These are phyloP conservation scores for Sarocladium kiliense DNA, from an alignment of 2,329 filamentous ascomycete species.

Conservation along the genomic window DNA sequence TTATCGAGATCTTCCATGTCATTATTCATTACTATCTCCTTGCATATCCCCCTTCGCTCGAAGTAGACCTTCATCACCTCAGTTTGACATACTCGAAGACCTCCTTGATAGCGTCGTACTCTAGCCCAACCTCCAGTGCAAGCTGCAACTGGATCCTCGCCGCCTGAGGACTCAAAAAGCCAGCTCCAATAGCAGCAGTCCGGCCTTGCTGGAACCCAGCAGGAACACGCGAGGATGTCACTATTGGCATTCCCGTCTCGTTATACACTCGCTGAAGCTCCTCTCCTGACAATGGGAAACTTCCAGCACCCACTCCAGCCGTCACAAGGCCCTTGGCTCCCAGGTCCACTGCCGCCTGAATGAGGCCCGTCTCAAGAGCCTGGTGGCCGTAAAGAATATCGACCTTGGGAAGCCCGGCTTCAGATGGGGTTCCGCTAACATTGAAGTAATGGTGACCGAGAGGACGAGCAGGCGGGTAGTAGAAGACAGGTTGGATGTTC, in stretches of 20 bases:
- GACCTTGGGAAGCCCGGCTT: constrained; percentile 42
- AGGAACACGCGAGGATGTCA: constrained; percentile 38
- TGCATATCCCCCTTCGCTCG: neutral
- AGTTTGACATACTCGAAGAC: constrained; percentile 19
- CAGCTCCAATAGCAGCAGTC: constrained; percentile 38
- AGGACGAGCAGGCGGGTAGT: constrained; percentile 46
- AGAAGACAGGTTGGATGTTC: constrained; percentile 55
- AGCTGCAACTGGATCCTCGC: constrained; percentile 46
- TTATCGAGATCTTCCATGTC: neutral
- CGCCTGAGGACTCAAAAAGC: constrained; percentile 52
- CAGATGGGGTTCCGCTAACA: constrained; percentile 20
- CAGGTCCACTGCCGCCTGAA: constrained; percentile 39
- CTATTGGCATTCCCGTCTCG: constrained; percentile 39
- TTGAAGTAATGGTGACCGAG: constrained; percentile 39
- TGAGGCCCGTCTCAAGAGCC: constrained; percentile 43
- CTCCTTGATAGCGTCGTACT: constrained; percentile 19
- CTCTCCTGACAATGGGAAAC: constrained; percentile 34
- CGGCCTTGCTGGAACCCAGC: constrained; percentile 46
- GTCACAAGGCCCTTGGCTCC: constrained; percentile 52
- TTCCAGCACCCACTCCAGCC: constrained; percentile 50
- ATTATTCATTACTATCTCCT: neutral
- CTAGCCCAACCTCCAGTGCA: constrained; percentile 26
- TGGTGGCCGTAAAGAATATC: constrained; percentile 54
- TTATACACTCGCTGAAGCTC: constrained; percentile 38
- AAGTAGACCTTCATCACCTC: no score